Evolutionary conservation across 2,329 filamentous ascomycete genomes (phyloP).

Genomic region (Torrubiellomyces zombiae): DNA sequence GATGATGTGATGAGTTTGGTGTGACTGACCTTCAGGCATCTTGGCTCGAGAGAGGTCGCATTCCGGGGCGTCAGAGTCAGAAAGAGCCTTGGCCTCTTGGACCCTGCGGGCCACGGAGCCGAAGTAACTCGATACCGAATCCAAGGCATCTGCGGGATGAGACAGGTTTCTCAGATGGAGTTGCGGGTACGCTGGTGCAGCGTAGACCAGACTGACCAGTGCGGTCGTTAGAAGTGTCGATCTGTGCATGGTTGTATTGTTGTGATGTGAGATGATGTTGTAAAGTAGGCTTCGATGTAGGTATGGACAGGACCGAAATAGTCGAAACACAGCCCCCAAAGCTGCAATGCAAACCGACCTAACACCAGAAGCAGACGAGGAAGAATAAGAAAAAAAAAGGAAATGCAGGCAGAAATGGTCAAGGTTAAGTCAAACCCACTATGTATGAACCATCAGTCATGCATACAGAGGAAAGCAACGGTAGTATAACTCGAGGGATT

Average conservation of each 20-base stretch:
- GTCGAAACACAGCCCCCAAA: too few species aligned
- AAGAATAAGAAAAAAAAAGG: conserved; percentile 9
- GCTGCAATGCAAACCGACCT: too few species aligned
- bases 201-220: conserved; percentile 26
- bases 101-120: conserved; percentile 40
- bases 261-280: too few species aligned
- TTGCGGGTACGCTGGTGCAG: conserved; percentile 25
- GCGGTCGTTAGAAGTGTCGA: conserved; percentile 29
- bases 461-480: too few species aligned
- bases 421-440: too few species aligned
- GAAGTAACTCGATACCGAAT: conserved; percentile 43
- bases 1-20: too few species aligned
- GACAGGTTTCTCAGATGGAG: conserved; percentile 19
- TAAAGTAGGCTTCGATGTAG: too few species aligned
- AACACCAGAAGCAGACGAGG: too few species aligned
- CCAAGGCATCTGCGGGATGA: conserved; percentile 21
- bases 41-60: conserved; percentile 38
- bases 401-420: conserved; percentile 5
- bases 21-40: conserved; percentile 32
- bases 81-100: conserved; percentile 25
- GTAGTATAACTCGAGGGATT: too few species aligned
- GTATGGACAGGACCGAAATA: too few species aligned
- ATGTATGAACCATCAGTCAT: too few species aligned
- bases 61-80: conserved; percentile 18
- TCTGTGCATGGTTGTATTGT: conserved; percentile 28